Evolutionary conservation across 78 protist species (phyloP).

Genomic region (Dictyostelium brefeldianum): DNA sequence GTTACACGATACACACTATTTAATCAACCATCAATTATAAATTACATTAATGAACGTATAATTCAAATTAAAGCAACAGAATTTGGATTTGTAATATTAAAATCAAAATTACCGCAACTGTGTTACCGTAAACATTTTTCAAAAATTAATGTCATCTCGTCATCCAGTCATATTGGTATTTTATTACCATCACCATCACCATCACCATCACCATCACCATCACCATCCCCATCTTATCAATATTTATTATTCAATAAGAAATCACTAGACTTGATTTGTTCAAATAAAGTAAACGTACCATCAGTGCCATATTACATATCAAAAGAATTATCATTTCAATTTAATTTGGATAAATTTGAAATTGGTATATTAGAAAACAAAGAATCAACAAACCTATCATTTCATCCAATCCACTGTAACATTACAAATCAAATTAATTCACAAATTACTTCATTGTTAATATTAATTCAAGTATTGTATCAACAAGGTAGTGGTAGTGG

Average conservation of each 20-base stretch:
- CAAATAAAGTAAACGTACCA: neutral
- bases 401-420: neutral
- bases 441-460: neutral
- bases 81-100: slow-evolving; percentile 41
- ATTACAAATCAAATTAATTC: neutral
- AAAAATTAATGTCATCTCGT: neutral
- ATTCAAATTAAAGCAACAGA: slow-evolving; percentile 17
- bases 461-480: neutral
- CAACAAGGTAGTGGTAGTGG: neutral
- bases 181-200: slow-evolving; percentile 6
- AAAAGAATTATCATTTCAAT: neutral
- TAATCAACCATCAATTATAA: neutral
- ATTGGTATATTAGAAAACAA: slow-evolving; percentile 16
- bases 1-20: neutral
- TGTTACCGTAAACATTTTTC: neutral
- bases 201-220: neutral
- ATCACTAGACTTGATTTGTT: neutral
- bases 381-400: slow-evolving; percentile 20
- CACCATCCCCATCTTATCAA: no score
- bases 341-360: neutral
- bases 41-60: neutral
- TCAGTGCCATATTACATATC: neutral
- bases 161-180: slow-evolving; percentile 12
- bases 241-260: neutral
- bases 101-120: neutral